These are phyloP conservation scores for Exobasidium rhododendri DNA, from an alignment of 1,284 basidiomycete genomes.

Conservation along the genomic window DNA sequence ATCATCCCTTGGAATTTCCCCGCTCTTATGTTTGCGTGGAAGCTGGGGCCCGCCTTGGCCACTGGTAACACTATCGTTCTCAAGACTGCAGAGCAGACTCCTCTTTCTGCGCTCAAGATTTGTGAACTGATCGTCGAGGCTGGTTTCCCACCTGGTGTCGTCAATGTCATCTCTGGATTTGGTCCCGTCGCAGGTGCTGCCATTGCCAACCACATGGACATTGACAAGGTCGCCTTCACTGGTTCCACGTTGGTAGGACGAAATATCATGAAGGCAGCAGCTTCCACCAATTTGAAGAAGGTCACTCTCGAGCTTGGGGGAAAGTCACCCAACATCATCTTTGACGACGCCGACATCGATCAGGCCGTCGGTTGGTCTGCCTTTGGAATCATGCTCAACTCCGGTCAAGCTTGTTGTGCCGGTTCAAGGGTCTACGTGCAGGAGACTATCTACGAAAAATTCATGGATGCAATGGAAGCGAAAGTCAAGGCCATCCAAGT, in stretches of 20 bases:
- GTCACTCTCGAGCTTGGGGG: constrained; percentile 68
- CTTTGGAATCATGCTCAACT: constrained; percentile 27
- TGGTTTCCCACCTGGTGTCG: constrained; percentile 66
- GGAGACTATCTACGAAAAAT: constrained; percentile 25
- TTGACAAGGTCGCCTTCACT: constrained; percentile 48
- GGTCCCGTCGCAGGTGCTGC: constrained; percentile 75
- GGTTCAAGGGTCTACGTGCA: constrained; percentile 36
- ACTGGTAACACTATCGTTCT: constrained; percentile 34
- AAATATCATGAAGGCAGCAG: constrained; percentile 16
- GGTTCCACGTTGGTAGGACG: constrained; percentile 24
- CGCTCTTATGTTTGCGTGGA: constrained; percentile 53
- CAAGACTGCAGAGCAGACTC: constrained; percentile 36
- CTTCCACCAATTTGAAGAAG: constrained; percentile 21
- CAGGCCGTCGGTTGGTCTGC: constrained; percentile 37
- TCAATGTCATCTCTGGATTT: constrained; percentile 72
- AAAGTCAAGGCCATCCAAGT: constrained; percentile 59
- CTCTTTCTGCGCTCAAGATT: constrained; percentile 25
- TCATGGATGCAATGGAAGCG: constrained; percentile 18
- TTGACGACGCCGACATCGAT: constrained; percentile 65
- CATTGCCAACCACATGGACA: constrained; percentile 61
- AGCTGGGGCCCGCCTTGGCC: constrained; percentile 61
- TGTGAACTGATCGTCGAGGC: constrained; percentile 28
- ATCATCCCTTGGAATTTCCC: constrained; percentile 61
- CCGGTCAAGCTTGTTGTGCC: constrained; percentile 32
- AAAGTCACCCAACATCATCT: constrained; percentile 77